Conservation (phyloP, 495 filamentous ascomycete genomes). For the Daldinia concentrica region DNA sequence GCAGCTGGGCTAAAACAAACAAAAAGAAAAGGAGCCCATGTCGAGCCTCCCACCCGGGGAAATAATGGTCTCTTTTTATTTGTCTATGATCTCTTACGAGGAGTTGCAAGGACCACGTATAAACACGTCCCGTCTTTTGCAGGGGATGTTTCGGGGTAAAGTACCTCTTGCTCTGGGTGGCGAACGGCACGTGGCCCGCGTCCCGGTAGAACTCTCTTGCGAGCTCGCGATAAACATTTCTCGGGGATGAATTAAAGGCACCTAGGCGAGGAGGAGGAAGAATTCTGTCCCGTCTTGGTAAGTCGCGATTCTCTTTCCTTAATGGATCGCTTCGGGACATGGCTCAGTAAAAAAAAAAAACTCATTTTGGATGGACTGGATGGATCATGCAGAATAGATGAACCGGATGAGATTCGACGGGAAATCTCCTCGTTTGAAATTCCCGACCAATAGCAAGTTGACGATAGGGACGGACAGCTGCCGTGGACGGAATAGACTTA, state of each 20-base stretch:
- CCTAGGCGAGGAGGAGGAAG: background rate
- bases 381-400: slow-evolving; percentile 43
- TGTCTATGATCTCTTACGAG: slow-evolving; percentile 16
- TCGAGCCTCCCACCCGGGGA: slow-evolving; percentile 28
- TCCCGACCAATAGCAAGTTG: slow-evolving; percentile 40
- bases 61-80: slow-evolving; percentile 10
- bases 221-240: slow-evolving; percentile 19
- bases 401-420: slow-evolving; percentile 43
- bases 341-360: slow-evolving; percentile 24
- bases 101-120: background rate
- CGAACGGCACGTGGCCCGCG: slow-evolving; percentile 38
- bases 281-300: slow-evolving; percentile 39
- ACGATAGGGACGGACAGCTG: slow-evolving; percentile 37
- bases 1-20: slow-evolving; percentile 17
- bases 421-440: slow-evolving; percentile 36
- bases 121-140: background rate
- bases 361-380: slow-evolving; percentile 38
- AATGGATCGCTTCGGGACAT: slow-evolving; percentile 34
- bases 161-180: slow-evolving; percentile 14
- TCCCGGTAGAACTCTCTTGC: slow-evolving; percentile 33
- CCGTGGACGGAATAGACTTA: slow-evolving; percentile 13
- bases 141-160: slow-evolving; percentile 37
- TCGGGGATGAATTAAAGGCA: slow-evolving; percentile 13
- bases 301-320: slow-evolving; percentile 34
- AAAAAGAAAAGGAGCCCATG: slow-evolving; percentile 15